These are phyloP conservation scores for Aureobasidium subglaciale DNA, from an alignment of 2,329 filamentous ascomycete species.

Conservation along the genomic window DNA sequence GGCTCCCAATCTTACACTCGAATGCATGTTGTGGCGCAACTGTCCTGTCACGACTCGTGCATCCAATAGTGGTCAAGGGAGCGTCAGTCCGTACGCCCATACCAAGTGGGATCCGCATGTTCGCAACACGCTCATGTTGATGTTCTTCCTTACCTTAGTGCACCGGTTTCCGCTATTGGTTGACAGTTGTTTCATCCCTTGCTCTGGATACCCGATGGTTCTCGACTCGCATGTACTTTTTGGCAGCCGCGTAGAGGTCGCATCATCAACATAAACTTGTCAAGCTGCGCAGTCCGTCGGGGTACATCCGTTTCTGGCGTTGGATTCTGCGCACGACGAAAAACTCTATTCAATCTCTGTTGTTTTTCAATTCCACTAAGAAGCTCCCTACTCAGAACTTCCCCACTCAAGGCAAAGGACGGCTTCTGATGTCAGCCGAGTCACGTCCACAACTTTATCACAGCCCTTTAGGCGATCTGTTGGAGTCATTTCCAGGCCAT, in stretches of 20 bases:
- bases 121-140: conserved; percentile 1
- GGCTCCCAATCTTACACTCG: conserved; percentile 8
- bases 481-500: conserved; percentile 8
- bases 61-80: not conserved
- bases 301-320: conserved; percentile 12
- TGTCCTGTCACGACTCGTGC: conserved; percentile 14
- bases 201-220: conserved; percentile 18
- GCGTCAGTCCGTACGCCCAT: not conserved
- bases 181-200: conserved; percentile 28
- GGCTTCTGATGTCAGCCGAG: conserved; percentile 13
- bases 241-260: conserved; percentile 3
- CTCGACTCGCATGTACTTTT: conserved; percentile 5
- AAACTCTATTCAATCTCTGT: conserved; percentile 6
- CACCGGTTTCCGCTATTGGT: conserved; percentile 6
- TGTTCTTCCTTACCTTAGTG: conserved; percentile 15
- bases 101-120: conserved; percentile 4
- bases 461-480: conserved; percentile 3
- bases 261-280: not conserved
- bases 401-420: not conserved
- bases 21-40: conserved; percentile 14
- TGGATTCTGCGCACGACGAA: not conserved
- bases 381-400: conserved; percentile 2
- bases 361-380: conserved; percentile 6
- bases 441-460: conserved; percentile 8
- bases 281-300: conserved; percentile 1